phyloP scores from a whole-genome alignment of 2,329 filamentous ascomycete species.

The Pseudogymnoascus sp. region DNA sequence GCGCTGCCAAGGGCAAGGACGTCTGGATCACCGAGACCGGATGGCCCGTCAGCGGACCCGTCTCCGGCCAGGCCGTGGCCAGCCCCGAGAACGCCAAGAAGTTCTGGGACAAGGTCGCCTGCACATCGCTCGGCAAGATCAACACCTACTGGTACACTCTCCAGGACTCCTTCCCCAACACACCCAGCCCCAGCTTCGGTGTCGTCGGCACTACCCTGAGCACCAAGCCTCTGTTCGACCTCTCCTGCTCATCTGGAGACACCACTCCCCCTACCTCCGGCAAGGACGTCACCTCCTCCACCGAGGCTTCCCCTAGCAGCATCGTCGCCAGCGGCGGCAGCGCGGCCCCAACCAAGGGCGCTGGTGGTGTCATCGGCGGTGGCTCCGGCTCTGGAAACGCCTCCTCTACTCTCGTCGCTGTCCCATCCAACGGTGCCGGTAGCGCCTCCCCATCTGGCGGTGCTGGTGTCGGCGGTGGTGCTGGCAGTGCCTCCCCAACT shows the following conservation, averaged over 20 bases:
- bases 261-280: background rate
- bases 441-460: background rate
- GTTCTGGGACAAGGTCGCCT: conserved; percentile 77
- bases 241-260: conserved; percentile 43
- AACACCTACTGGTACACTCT: conserved; percentile 74
- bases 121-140: conserved; percentile 54
- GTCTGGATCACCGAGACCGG: conserved; percentile 88
- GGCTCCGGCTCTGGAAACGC: background rate
- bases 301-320: background rate
- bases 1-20: conserved; percentile 54
- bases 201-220: conserved; percentile 49
- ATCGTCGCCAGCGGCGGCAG: background rate
- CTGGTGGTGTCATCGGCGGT: background rate
- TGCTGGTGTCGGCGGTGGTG: background rate
- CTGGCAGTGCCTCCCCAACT: background rate
- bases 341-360: background rate
- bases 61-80: conserved; percentile 53
- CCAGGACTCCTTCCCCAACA: conserved; percentile 52
- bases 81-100: conserved; percentile 59
- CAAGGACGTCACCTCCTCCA: background rate
- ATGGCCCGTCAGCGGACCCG: conserved; percentile 67
- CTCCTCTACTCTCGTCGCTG: background rate
- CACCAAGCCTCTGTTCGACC: conserved; percentile 51
- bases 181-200: conserved; percentile 62
- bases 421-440: background rate